Evolutionary conservation across 305 asterid species (phyloP).

Genomic region (Caryopteris hybrid): DNA sequence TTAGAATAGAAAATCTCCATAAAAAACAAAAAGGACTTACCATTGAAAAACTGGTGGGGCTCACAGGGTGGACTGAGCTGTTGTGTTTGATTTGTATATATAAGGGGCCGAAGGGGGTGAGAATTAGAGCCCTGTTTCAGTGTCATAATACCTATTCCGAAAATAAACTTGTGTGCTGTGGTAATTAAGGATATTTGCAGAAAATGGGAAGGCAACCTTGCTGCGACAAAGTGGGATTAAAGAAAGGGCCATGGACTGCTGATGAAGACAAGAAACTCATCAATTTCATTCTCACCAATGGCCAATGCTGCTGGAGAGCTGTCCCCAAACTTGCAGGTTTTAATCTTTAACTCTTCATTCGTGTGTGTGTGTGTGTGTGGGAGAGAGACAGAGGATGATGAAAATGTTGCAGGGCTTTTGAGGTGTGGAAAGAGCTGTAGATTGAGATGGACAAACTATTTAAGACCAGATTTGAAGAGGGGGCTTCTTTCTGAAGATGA

Average conservation of each 20-base stretch:
- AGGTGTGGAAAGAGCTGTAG: constrained; percentile 86
- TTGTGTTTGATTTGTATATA: constrained; percentile 11
- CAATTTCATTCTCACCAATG: constrained; percentile 43
- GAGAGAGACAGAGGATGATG: not conserved
- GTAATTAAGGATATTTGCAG: too few species aligned
- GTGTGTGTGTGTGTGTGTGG: not conserved
- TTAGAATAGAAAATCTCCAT: too few species aligned
- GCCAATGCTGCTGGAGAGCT: constrained; percentile 62
- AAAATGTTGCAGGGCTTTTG: constrained; percentile 33
- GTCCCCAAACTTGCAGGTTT: constrained; percentile 53
- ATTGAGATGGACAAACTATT: constrained; percentile 72
- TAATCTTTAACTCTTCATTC: not conserved
- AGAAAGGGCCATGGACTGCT: constrained; percentile 60
- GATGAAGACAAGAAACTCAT: constrained; percentile 55
- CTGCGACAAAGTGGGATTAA: constrained; percentile 53
- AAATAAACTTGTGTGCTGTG: too few species aligned
- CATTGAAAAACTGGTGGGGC: not conserved
- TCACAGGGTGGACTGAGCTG: constrained; percentile 5
- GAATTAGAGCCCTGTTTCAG: not conserved
- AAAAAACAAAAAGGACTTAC: too few species aligned
- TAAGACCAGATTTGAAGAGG: constrained; percentile 62
- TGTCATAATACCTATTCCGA: not conserved
- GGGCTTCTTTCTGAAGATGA: constrained; percentile 50
- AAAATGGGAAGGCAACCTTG: constrained; percentile 58
- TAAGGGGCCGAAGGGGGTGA: constrained; percentile 8